Conservation (phyloP, 2,329 filamentous ascomycete genomes). For the Magnaporthiopsis rhizophila region DNA sequence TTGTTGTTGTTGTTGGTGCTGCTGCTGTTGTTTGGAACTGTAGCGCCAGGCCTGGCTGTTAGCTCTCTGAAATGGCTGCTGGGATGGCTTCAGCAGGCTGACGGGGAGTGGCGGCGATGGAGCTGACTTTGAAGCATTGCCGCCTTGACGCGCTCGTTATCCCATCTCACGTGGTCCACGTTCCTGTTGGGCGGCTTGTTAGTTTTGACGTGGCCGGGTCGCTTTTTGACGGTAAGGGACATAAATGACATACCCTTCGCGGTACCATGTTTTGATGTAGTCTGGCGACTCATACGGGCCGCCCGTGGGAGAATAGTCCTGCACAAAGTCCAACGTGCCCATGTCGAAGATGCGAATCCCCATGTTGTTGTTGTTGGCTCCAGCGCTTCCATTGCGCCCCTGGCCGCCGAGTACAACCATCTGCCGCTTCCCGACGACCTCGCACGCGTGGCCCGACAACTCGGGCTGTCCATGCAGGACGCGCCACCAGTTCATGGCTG, state of each 20-base stretch:
- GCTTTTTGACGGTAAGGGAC: too few species aligned
- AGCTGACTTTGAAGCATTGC: background rate
- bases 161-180: background rate
- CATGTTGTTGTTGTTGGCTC: conserved; percentile 23
- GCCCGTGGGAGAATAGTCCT: conserved; percentile 25
- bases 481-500: conserved; percentile 29
- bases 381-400: conserved; percentile 15
- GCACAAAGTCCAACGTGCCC: conserved; percentile 25
- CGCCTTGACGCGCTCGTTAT: background rate
- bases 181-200: background rate
- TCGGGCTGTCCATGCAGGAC: conserved; percentile 15
- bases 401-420: conserved; percentile 32
- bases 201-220: background rate
- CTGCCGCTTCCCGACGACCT: conserved; percentile 25
- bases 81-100: background rate
- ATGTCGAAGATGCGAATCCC: conserved; percentile 33
- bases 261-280: conserved; percentile 26
- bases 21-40: background rate
- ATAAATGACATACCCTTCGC: conserved; percentile 13
- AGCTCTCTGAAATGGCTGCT: too few species aligned
- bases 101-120: background rate
- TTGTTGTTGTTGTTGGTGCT: background rate
- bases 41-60: background rate
- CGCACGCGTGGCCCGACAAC: conserved; percentile 25
- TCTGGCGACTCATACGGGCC: conserved; percentile 7